phyloP scores from a whole-genome alignment of 352 stramenopile genomes.

The Plasmopara viticola region DNA sequence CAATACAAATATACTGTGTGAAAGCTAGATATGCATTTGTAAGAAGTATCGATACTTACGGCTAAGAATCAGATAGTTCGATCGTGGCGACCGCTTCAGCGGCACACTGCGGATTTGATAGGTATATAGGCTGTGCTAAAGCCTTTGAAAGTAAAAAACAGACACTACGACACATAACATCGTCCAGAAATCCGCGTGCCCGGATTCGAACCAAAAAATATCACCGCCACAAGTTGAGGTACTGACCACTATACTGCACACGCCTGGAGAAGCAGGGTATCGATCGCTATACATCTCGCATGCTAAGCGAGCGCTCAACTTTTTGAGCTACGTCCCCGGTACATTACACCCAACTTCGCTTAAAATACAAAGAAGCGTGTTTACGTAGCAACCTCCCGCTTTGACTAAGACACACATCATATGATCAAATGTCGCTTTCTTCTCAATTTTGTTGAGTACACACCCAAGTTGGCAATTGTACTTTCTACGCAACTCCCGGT shows the following conservation, averaged over 20 bases:
- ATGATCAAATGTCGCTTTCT: no score
- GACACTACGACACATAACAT: not conserved
- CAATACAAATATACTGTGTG: no score
- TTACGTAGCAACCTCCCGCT: not conserved
- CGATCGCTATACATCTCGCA: constrained; percentile 14
- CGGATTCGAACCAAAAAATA: constrained; percentile 15
- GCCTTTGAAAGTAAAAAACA: no score
- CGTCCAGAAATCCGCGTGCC: constrained; percentile 6
- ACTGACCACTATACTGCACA: constrained; percentile 18
- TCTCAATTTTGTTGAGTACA: no score
- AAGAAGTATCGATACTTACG: no score
- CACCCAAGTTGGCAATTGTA: no score
- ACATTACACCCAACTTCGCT: not conserved
- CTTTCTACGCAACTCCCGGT: no score
- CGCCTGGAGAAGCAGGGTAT: constrained; percentile 18
- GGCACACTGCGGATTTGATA: no score
- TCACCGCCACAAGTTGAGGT: constrained; percentile 18
- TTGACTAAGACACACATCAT: not conserved
- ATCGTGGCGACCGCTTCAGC: no score
- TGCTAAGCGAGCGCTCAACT: constrained; percentile 10
- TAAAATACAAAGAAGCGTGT: not conserved
- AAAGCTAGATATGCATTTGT: no score
- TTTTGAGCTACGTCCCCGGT: constrained; percentile 9
- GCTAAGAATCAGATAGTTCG: no score
- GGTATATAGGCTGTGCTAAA: no score